phyloP scores from a whole-genome alignment of 306 rosid species.

The Pachyrhizus erosus region DNA sequence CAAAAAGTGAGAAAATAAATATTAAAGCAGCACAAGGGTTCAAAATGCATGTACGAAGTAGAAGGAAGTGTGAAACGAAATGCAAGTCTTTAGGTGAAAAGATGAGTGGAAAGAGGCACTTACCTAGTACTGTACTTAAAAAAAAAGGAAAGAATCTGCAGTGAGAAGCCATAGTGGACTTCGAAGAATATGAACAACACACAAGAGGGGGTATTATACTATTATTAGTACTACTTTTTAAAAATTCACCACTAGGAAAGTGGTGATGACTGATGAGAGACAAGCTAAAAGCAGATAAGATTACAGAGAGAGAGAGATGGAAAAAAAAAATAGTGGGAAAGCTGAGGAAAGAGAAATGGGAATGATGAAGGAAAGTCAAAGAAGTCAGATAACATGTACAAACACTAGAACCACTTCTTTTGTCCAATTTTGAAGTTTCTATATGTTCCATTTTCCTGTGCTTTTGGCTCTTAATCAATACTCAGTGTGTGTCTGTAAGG shows the following conservation, averaged over 20 bases:
- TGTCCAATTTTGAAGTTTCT: slow-evolving; percentile 47
- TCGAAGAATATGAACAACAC: slow-evolving; percentile 28
- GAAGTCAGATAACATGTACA: slow-evolving; percentile 41
- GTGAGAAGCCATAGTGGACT: slow-evolving; percentile 29
- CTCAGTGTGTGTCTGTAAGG: background rate
- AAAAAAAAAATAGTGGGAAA: slow-evolving; percentile 44
- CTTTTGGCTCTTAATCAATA: background rate
- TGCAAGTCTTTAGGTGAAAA: slow-evolving; percentile 24
- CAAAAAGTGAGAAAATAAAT: background rate
- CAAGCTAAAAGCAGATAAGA: slow-evolving; percentile 48
- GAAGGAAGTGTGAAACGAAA: background rate
- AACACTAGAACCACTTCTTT: slow-evolving; percentile 50
- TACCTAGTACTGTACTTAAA: slow-evolving; percentile 49
- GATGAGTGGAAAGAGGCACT: slow-evolving; percentile 45
- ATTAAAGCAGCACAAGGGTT: slow-evolving; percentile 14
- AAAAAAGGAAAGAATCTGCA: slow-evolving; percentile 37
- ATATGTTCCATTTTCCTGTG: background rate
- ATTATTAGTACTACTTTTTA: background rate
- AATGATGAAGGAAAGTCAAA: slow-evolving; percentile 56
- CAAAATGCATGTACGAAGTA: slow-evolving; percentile 36
- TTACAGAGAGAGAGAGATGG: slow-evolving; percentile 40
- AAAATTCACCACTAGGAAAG: slow-evolving; percentile 36
- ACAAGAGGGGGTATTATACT: background rate
- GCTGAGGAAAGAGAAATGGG: slow-evolving; percentile 31
- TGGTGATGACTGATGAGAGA: background rate